These are phyloP conservation scores for Schizothecium vesticola DNA, from an alignment of 495 filamentous ascomycete genomes.

Conservation along the genomic window DNA sequence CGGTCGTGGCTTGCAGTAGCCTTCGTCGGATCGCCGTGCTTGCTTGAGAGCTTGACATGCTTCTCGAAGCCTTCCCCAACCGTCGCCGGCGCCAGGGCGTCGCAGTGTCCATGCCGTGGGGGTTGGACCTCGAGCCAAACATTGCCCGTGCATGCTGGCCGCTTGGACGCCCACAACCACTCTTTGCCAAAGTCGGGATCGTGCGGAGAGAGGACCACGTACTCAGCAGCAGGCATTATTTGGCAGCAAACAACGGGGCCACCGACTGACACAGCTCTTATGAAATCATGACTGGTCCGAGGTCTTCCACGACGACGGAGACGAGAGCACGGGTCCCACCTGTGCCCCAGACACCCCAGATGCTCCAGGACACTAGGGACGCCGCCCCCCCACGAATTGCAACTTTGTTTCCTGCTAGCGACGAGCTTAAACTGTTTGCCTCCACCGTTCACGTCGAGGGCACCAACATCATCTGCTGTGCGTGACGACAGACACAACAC, in stretches of 20 bases:
- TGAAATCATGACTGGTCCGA: slow-evolving; percentile 4
- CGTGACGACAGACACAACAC: neutral
- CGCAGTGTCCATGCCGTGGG: slow-evolving; percentile 1
- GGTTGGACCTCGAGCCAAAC: slow-evolving; percentile 7
- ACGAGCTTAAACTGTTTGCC: neutral
- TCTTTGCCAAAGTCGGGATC: slow-evolving; percentile 12
- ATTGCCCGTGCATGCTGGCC: slow-evolving; percentile 15
- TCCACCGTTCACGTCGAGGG: neutral
- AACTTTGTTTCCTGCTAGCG: neutral
- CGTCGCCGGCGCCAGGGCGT: neutral
- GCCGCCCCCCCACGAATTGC: neutral
- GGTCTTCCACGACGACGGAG: neutral
- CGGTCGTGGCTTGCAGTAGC: slow-evolving; percentile 4
- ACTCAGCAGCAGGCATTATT: neutral
- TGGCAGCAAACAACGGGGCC: neutral
- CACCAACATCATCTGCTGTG: neutral
- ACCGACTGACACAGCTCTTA: neutral
- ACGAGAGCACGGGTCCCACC: neutral
- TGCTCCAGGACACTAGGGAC: neutral
- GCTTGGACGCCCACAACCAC: slow-evolving; percentile 21
- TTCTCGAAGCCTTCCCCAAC: slow-evolving; percentile 27
- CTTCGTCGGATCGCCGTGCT: slow-evolving; percentile 1
- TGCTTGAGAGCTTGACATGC: neutral
- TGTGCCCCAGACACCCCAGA: neutral
- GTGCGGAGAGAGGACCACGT: slow-evolving; percentile 8